Base-by-base conservation (phyloP, 306 rosid species). In the Nissolia schottii region DNA sequence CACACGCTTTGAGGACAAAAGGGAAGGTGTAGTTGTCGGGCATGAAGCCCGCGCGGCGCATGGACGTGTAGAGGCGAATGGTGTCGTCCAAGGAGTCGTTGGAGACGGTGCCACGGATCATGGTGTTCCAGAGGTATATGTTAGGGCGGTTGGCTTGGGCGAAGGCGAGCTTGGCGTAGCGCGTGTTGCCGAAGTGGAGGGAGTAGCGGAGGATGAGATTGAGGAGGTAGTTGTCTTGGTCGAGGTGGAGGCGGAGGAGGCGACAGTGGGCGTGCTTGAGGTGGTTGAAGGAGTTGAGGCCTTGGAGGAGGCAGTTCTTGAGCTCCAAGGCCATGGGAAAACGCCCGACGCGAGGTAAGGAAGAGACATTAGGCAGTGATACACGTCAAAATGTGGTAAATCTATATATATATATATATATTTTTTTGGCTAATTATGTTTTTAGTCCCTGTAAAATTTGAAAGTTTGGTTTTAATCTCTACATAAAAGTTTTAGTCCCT, bases 1-100 rank as follows among this genome's bases (percentile, higher is more conserved):
- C 83, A 65, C 92, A 88, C 0, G 92, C 92, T 53, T 90, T 90
- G 23, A 90, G 67, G 45, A 87, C 84, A 43, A 87, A 90, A 35
- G 90, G 86, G 78, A 73, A 90, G 27, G 96, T 85, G 27, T 78
- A 90, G 77, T 75, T 76, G 8, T 87, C 77, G 3, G 92, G 89
- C 3, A 51, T 11, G 43, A 76, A 31, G 1, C 77, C 83, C 0
- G 56, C 16, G 6, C 18, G 40, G 49, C 82, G 80, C 92, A 90
- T 85, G n/a, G 85, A 87, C 0, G 50, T 0, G 29, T 72, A 88
- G 18, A 83, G 50, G 0, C 48, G 60, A 56, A 88, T 38, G 12
- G 84, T 90, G 1, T 79, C 80, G n/a, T 56, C 34, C 53, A 86
- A 88, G 49, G 73, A 40, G n/a, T 88, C 85, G 20, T 75, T 75